Conservation (phyloP, 139 green algal species). For the Haematococcus lacustris region DNA sequence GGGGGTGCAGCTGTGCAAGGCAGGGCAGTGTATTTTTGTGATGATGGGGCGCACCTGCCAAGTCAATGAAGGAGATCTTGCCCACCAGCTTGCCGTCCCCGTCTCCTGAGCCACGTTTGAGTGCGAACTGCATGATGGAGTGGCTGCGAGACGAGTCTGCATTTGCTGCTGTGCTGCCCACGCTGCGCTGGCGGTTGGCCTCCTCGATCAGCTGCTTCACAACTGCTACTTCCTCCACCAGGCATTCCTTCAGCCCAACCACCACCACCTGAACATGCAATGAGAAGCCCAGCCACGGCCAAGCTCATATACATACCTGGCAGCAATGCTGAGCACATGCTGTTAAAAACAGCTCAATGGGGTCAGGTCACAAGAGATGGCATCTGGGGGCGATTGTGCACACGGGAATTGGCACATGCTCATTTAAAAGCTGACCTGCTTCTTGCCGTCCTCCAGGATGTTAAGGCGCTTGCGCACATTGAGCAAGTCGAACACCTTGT, state of each 20-base stretch:
- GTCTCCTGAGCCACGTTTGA: conserved; percentile 46
- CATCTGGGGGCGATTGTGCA: too few relatives aligned
- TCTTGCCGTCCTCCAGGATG: conserved; percentile 88
- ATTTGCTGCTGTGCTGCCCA: conserved; percentile 91
- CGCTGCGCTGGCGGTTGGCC: conserved; percentile 60
- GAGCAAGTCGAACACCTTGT: conserved; percentile 94
- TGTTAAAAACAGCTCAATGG: too few relatives aligned
- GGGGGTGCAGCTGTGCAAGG: too few relatives aligned
- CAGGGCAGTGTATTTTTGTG: too few relatives aligned
- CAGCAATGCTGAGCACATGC: not conserved
- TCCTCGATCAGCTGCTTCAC: conserved; percentile 78
- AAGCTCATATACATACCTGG: too few relatives aligned
- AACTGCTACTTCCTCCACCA: conserved; percentile 36
- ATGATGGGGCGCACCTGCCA: conserved; percentile 47
- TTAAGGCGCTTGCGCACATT: conserved; percentile 84
- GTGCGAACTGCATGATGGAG: conserved; percentile 87
- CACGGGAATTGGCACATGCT: not conserved
- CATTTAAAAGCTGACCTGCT: conserved; percentile 52
- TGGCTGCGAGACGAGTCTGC: conserved; percentile 92
- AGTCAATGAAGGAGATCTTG: conserved; percentile 97
- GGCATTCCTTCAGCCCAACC: conserved; percentile 71
- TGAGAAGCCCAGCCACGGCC: too few relatives aligned
- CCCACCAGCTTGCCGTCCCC: conserved; percentile 47
- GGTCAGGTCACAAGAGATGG: too few relatives aligned
- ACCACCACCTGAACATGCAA: conserved; percentile 66